Evolutionary conservation across 2,329 filamentous ascomycete species (phyloP).

Genomic region (Rhynchosporium secalis): DNA sequence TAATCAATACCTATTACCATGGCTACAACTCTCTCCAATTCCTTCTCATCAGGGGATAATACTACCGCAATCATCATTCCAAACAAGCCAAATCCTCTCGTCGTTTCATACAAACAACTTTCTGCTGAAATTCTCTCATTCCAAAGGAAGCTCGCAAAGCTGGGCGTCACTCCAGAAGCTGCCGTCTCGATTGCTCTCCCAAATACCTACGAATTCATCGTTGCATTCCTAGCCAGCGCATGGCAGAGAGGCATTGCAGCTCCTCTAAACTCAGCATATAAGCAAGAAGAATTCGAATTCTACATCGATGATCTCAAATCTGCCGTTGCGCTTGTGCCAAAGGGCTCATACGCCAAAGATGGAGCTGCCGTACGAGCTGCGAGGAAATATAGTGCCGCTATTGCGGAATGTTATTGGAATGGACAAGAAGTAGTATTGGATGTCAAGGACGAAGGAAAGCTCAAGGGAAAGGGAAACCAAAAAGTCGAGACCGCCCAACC

Average conservation of each 20-base stretch:
- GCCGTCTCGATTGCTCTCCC: slow-evolving; percentile 81
- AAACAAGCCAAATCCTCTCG: slow-evolving; percentile 59
- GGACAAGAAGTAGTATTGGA: slow-evolving; percentile 70
- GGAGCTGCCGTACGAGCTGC: slow-evolving; percentile 75
- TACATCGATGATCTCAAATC: slow-evolving; percentile 88
- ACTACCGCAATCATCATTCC: slow-evolving; percentile 73
- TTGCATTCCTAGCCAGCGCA: slow-evolving; percentile 81
- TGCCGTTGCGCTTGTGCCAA: slow-evolving; percentile 73
- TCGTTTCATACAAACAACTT: slow-evolving; percentile 70
- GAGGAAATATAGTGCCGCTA: slow-evolving; percentile 76
- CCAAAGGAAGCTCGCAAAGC: slow-evolving; percentile 73
- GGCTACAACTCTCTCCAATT: slow-evolving; percentile 54
- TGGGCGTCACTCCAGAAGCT: slow-evolving; percentile 68
- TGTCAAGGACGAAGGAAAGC: slow-evolving; percentile 72
- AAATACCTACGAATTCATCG: slow-evolving; percentile 86
- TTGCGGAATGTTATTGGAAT: slow-evolving; percentile 85
- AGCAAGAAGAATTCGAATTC: slow-evolving; percentile 88
- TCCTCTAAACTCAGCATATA: slow-evolving; percentile 85
- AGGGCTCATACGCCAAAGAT: slow-evolving; percentile 64
- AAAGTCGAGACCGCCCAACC: slow-evolving; percentile 58
- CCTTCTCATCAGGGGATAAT: slow-evolving; percentile 53
- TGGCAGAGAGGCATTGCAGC: slow-evolving; percentile 83
- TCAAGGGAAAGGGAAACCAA: slow-evolving; percentile 52
- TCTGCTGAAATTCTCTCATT: slow-evolving; percentile 66
- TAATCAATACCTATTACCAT: slow-evolving; percentile 23